phyloP scores from a whole-genome alignment of 2,329 filamentous ascomycete genomes.

The Diaporthe citrichinensis region DNA sequence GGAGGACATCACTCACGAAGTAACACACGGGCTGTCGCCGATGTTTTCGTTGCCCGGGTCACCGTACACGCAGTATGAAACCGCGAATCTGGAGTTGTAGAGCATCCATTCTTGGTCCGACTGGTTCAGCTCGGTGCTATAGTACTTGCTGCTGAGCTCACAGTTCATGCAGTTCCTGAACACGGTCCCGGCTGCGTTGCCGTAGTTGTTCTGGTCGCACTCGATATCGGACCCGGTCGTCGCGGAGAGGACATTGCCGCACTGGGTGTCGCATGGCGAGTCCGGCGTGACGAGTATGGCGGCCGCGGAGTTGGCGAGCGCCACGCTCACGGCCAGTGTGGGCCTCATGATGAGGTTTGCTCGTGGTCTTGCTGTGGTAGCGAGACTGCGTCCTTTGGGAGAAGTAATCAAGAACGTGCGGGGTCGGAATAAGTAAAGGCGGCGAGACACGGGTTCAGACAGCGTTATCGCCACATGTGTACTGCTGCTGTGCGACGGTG shows the following conservation, averaged over 20 bases:
- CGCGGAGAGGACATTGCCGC: slow-evolving; percentile 66
- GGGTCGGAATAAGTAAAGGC: slow-evolving; percentile 32
- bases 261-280: slow-evolving; percentile 65
- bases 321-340: slow-evolving; percentile 32
- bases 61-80: slow-evolving; percentile 70
- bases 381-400: neutral
- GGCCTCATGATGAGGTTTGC: slow-evolving; percentile 36
- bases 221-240: slow-evolving; percentile 63
- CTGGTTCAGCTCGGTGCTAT: slow-evolving; percentile 52
- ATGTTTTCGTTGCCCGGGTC: slow-evolving; percentile 58
- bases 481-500: slow-evolving; percentile 35
- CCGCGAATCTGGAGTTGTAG: slow-evolving; percentile 71
- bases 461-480: slow-evolving; percentile 34
- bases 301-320: slow-evolving; percentile 44
- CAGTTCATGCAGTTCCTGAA: slow-evolving; percentile 67
- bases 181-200: slow-evolving; percentile 59
- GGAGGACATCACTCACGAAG: slow-evolving; percentile 57
- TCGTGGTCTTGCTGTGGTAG: slow-evolving; percentile 3
- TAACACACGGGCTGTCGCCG: slow-evolving; percentile 64
- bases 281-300: slow-evolving; percentile 59
- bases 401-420: slow-evolving; percentile 27
- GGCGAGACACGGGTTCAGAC: neutral
- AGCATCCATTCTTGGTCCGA: slow-evolving; percentile 69
- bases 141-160: slow-evolving; percentile 64
- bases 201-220: slow-evolving; percentile 60